Evolutionary conservation across 768 basidiomycete species (phyloP).

Genomic region (Tricholoma bakamatsutake): DNA sequence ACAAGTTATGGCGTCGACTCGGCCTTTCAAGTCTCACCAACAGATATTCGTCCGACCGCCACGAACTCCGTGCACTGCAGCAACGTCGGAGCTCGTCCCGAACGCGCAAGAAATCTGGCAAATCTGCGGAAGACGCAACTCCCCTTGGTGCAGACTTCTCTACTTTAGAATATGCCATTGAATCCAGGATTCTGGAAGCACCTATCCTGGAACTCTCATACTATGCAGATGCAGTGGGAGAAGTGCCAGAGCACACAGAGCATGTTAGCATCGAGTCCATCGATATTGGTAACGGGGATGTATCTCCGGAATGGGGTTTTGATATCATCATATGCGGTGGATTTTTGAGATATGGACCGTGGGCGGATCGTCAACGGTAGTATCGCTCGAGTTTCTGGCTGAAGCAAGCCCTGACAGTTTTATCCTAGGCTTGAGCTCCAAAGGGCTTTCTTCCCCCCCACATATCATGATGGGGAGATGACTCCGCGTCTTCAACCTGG

Average conservation of each 20-base stretch:
- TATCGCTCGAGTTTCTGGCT: neutral
- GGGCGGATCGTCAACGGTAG: slow-evolving; percentile 92
- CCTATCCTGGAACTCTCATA: slow-evolving; percentile 76
- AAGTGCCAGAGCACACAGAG: slow-evolving; percentile 45
- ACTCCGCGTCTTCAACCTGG: slow-evolving; percentile 63
- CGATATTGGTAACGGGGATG: slow-evolving; percentile 83
- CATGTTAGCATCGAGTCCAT: slow-evolving; percentile 36
- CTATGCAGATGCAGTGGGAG: slow-evolving; percentile 80
- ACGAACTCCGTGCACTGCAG: slow-evolving; percentile 23
- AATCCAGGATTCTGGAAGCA: slow-evolving; percentile 76
- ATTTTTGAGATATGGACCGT: slow-evolving; percentile 81
- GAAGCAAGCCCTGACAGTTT: slow-evolving; percentile 1
- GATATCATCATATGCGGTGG: slow-evolving; percentile 80
- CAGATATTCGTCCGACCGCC: slow-evolving; percentile 29
- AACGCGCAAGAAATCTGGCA: slow-evolving; percentile 20
- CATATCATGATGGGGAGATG: slow-evolving; percentile 57
- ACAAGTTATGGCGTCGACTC: slow-evolving; percentile 52
- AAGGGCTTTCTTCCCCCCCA: slow-evolving; percentile 74
- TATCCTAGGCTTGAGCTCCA: slow-evolving; percentile 64
- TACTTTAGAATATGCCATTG: slow-evolving; percentile 79
- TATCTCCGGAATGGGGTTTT: slow-evolving; percentile 90
- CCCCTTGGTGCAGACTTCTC: slow-evolving; percentile 51
- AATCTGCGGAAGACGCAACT: slow-evolving; percentile 46
- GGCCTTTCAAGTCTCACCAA: slow-evolving; percentile 35
- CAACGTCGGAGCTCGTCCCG: slow-evolving; percentile 7